Percentiles rank a stretch among this genome's conserved stretches.
phyloP scores from a whole-genome alignment of 139 green algal genomes.

The Monoraphidium neglectum region DNA sequence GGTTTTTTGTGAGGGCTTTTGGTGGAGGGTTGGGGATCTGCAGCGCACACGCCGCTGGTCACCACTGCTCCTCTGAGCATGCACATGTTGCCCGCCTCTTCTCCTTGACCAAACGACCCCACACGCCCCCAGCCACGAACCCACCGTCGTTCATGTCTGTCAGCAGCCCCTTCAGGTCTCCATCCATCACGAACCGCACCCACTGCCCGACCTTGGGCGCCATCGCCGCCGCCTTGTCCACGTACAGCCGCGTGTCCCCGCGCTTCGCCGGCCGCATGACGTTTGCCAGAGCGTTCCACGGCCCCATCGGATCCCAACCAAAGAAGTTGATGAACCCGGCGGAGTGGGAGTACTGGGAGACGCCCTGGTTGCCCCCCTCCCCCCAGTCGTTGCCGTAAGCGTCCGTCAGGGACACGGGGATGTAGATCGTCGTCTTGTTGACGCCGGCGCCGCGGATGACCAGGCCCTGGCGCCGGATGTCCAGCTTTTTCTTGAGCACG shows the following conservation, averaged over 20 bases:
- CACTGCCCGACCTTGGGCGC: conserved; percentile 12
- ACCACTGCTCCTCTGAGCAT: no score
- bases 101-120: no score
- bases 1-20: no score
- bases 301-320: conserved; percentile 26
- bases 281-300: conserved; percentile 4
- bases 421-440: conserved; percentile 20
- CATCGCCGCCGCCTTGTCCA: not conserved
- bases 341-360: conserved; percentile 20
- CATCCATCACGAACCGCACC: conserved; percentile 28
- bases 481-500: conserved; percentile 13
- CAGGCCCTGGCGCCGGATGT: conserved; percentile 16
- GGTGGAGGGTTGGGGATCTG: no score
- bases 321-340: conserved; percentile 36
- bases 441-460: conserved; percentile 16
- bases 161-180: conserved; percentile 12
- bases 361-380: conserved; percentile 8
- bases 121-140: no score
- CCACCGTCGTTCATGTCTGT: conserved; percentile 21
- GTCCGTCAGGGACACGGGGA: conserved; percentile 23
- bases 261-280: conserved; percentile 11
- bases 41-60: no score
- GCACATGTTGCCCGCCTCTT: no score
- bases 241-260: conserved; percentile 6
- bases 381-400: conserved; percentile 28